Evolutionary conservation across 2,329 filamentous ascomycete species (phyloP), one percentile per base, ranked within the genome.

Genomic region (Xylariaceae sp.): DNA sequence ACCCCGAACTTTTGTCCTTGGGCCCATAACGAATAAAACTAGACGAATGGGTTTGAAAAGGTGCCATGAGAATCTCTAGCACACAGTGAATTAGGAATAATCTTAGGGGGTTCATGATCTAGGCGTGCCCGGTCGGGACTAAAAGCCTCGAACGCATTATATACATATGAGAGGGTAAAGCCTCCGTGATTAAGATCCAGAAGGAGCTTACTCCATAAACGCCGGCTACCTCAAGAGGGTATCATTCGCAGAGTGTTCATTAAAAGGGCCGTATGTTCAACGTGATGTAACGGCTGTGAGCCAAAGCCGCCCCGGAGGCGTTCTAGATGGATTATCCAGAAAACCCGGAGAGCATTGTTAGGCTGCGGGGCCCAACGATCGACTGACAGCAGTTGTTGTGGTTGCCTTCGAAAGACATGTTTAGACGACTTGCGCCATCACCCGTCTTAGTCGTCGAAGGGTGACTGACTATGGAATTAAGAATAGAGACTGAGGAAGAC

Each of bases 401-500:
- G n/a, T 5, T 3, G n/a, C 11, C 51, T 51, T 51, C 34, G 15
- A 53, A 37, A 13, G 23, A 15, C 45, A 9, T n/a, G 13, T 45
- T 45, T 13, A 13, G 30, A 53, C 52, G 7, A 17, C 44, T 49
- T 44, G 41, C 6, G 9, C 17, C 47, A 47, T 44, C 11, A 39
- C 34, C 34, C 44, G 30, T 47, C 37, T 6, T 5, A 47, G 9
- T 51, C 51, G 15, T 13, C n/a, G 18, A n/a, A 13, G 10, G 23
- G 30, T 30, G 23, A 30, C 8, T 47, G 18, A 34, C 44, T 4
- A 30, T 23, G 34, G 30, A 51, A 5, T 30, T 34, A 41, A 11
- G 30, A 80, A 63, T 78, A 80, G 34, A 86, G 73, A 56, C 79
- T 82, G 56, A 78, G 68, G 68, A 87, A 87, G 8, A 88, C 80